A percentile compares a stretch with the other conserved stretches of the same genome.
Conservation (phyloP, 495 filamentous ascomycete genomes). For the Pyrenopolyporus hunteri region DNA sequence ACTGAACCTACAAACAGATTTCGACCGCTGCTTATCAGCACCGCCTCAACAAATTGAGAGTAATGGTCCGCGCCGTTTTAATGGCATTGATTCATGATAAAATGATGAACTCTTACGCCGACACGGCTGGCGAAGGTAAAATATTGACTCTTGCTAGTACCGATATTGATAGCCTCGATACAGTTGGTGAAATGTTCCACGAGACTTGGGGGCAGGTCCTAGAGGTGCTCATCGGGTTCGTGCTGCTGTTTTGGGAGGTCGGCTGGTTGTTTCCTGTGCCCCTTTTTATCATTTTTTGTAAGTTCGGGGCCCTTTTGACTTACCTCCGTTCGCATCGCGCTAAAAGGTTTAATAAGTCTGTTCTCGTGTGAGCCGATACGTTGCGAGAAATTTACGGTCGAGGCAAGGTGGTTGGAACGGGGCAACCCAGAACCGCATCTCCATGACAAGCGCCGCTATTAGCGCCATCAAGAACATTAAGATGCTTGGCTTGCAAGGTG, state of each 20-base stretch:
- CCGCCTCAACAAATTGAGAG: slow-evolving; percentile 60
- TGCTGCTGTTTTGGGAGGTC: slow-evolving; percentile 62
- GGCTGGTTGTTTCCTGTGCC: slow-evolving; percentile 62
- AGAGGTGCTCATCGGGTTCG: slow-evolving; percentile 65
- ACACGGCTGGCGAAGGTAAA: slow-evolving; percentile 55
- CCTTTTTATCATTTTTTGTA: slow-evolving; percentile 61
- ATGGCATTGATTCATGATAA: slow-evolving; percentile 64
- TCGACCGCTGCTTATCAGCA: slow-evolving; percentile 63
- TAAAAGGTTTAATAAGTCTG: slow-evolving; percentile 37
- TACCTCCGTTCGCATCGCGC: neutral
- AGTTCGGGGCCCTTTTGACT: slow-evolving; percentile 18
- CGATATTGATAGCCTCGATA: slow-evolving; percentile 44
- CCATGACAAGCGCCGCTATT: slow-evolving; percentile 58
- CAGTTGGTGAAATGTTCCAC: slow-evolving; percentile 44
- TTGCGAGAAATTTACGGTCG: slow-evolving; percentile 53
- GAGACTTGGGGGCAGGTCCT: slow-evolving; percentile 58
- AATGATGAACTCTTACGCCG: slow-evolving; percentile 51
- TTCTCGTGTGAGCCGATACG: slow-evolving; percentile 51
- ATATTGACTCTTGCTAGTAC: slow-evolving; percentile 67
- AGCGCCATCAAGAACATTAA: slow-evolving; percentile 66
- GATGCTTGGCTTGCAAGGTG: slow-evolving; percentile 62
- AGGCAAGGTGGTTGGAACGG: slow-evolving; percentile 57
- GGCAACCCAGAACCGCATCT: slow-evolving; percentile 60
- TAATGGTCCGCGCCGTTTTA: slow-evolving; percentile 64
- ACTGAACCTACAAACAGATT: slow-evolving; percentile 41